Evolutionary conservation across 1,284 basidiomycete genomes (phyloP).

Genomic region (Peniophora sp.): DNA sequence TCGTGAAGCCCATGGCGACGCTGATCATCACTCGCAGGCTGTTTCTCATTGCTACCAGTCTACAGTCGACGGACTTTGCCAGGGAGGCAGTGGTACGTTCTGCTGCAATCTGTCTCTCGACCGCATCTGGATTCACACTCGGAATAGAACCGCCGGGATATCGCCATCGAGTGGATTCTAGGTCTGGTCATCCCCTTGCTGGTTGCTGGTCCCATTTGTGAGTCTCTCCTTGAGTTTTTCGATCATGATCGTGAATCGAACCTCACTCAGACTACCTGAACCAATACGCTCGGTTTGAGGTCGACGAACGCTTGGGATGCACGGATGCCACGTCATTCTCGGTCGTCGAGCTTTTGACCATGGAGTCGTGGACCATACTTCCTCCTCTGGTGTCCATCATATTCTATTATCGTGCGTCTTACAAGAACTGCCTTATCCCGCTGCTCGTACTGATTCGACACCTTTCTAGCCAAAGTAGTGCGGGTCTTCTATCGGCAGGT

Average conservation of each 20-base stretch:
- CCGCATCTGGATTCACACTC: background rate
- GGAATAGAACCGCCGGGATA: background rate
- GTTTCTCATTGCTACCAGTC: background rate
- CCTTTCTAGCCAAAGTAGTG: background rate
- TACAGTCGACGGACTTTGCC: background rate
- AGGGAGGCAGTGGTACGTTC: background rate
- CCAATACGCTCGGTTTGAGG: background rate
- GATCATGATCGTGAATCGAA: no score
- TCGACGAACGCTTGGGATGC: background rate
- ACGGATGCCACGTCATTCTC: background rate
- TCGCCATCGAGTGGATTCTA: background rate
- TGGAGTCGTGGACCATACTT: background rate
- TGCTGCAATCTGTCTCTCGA: background rate
- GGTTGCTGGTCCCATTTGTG: background rate
- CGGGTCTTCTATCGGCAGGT: background rate
- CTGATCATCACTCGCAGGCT: background rate
- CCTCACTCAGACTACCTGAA: background rate
- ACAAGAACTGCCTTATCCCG: no score
- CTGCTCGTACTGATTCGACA: no score
- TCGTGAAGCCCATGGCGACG: background rate
- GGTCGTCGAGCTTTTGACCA: background rate
- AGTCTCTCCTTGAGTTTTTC: no score
- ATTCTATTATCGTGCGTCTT: background rate
- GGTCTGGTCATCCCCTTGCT: background rate
- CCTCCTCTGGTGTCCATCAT: background rate